Evolutionary conservation across 257 asterid genomes (phyloP), one percentile per base, ranked within the genome.

Genomic region (Solanum tacnaense): DNA sequence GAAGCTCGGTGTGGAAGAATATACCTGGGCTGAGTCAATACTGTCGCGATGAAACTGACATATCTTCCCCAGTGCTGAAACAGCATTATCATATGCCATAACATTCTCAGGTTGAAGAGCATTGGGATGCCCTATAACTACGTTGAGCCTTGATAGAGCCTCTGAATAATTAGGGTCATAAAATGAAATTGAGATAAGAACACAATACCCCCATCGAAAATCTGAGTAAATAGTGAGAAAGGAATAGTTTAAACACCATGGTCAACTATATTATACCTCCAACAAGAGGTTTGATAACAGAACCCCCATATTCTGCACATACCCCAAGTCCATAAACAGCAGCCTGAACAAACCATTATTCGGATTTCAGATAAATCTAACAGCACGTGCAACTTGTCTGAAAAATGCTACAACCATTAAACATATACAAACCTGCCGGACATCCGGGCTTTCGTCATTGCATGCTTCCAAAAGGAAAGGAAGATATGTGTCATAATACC

Each of bases 11-110:
- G 29, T n/a, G 6, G 85, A 81, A 81, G 27, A 82, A 70, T 72
- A 81, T 88, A 97, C 98, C 98, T 96, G 98, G 83, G 98, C 92
- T 65, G 98, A 91, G 93, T 97, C 98, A 44, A 97, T 96, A 91
- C 96, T 92, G 86, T 96, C 98, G 82, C 99, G 99, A 87, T 97
- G 98, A 89, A 92, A 94, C 84, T 94, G 98, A 67, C 98, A 96
- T 89, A 97, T 96, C 96, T 97, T 97, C 88, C 99, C 99, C 60
- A 97, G 89, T 75, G 99, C 99, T 72, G 99, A 97, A 86, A 97
- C 99, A 74, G 99, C 99, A 93, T 97, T 97, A 88, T 97, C 99
- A 79, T 97, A 96, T 86, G 99, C 98, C 99, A 97, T 97, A 89
- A 94, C 93, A 88, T 93, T 92, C 11, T 96, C 99, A 1, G 93